Percentiles rank a stretch among this genome's conserved stretches.
These are phyloP conservation scores for Neckera pumila DNA, from an alignment of 225 moss, liverwort and hornwort species.

Conservation along the genomic window DNA sequence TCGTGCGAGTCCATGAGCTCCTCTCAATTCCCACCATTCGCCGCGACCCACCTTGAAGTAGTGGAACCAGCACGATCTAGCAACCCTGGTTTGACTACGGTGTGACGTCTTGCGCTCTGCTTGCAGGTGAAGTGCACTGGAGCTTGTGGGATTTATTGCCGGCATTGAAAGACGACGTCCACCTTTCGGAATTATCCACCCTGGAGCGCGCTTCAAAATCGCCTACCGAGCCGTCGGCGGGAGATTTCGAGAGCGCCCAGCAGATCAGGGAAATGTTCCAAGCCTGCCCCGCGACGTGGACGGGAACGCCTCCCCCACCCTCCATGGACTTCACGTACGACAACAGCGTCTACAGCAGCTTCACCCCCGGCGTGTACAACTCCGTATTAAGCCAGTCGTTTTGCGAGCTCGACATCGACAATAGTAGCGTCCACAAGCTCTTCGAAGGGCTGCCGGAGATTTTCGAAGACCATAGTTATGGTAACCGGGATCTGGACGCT, in stretches of 20 bases:
- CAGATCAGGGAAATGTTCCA: neutral
- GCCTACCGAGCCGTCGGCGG: neutral
- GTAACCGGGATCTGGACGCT: neutral
- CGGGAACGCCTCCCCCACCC: neutral
- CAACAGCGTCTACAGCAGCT: neutral
- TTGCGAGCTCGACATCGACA: constrained; percentile 31
- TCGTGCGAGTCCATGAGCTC: neutral
- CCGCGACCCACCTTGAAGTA: neutral
- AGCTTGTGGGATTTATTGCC: neutral
- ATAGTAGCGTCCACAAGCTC: constrained; percentile 11
- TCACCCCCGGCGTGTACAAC: neutral
- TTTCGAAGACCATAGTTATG: neutral
- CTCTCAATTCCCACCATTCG: neutral
- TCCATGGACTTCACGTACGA: constrained; percentile 4
- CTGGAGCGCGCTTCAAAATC: neutral
- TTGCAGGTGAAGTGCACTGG: neutral
- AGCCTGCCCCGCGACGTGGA: neutral
- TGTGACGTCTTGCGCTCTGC: neutral
- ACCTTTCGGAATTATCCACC: neutral
- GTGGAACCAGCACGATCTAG: neutral
- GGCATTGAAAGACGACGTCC: neutral
- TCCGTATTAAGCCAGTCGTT: neutral
- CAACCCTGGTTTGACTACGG: neutral
- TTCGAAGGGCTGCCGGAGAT: constrained; percentile 43
- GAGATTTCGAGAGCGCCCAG: neutral